Conservation (phyloP, 1,284 basidiomycete species). For the Ustilago tritici region DNA sequence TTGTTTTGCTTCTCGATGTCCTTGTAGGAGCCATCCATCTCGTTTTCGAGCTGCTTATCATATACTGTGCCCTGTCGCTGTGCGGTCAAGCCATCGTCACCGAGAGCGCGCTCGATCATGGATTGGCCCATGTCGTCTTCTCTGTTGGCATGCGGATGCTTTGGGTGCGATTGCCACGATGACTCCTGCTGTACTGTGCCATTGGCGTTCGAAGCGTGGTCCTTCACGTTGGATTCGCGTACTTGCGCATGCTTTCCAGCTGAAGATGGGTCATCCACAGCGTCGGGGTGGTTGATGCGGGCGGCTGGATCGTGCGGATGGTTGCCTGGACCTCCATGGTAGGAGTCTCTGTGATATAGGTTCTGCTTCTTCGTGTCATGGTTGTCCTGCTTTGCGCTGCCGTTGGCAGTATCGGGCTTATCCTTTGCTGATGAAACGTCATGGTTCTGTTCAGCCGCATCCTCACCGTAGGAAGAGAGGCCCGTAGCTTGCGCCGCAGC, state of each 20-base stretch:
- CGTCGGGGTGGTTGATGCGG: slow-evolving; percentile 48
- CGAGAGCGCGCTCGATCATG: slow-evolving; percentile 48
- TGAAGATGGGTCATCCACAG: slow-evolving; percentile 13
- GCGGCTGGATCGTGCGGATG: slow-evolving; percentile 50
- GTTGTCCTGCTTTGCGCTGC: background rate
- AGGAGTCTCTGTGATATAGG: slow-evolving; percentile 10
- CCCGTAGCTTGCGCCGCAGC: slow-evolving; percentile 34
- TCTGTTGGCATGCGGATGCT: background rate
- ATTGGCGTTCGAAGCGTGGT: background rate
- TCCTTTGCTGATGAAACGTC: slow-evolving; percentile 5
- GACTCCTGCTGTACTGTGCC: background rate
- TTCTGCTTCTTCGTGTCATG: background rate
- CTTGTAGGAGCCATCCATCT: slow-evolving; percentile 46
- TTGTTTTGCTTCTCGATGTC: slow-evolving; percentile 31
- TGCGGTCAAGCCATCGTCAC: slow-evolving; percentile 40
- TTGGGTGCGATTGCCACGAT: slow-evolving; percentile 13
- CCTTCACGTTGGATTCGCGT: background rate
- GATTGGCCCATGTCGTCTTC: slow-evolving; percentile 45
- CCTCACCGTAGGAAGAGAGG: slow-evolving; percentile 20
- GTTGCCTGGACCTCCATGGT: slow-evolving; percentile 46
- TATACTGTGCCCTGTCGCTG: slow-evolving; percentile 41
- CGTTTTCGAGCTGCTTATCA: slow-evolving; percentile 42
- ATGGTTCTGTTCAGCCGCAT: background rate
- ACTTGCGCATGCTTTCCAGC: background rate
- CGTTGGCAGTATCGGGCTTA: background rate